Percentiles rank a stretch among this genome's conserved stretches.
Evolutionary conservation across 2,329 filamentous ascomycete species (phyloP).

Genomic region (Aspergillus sp.): DNA sequence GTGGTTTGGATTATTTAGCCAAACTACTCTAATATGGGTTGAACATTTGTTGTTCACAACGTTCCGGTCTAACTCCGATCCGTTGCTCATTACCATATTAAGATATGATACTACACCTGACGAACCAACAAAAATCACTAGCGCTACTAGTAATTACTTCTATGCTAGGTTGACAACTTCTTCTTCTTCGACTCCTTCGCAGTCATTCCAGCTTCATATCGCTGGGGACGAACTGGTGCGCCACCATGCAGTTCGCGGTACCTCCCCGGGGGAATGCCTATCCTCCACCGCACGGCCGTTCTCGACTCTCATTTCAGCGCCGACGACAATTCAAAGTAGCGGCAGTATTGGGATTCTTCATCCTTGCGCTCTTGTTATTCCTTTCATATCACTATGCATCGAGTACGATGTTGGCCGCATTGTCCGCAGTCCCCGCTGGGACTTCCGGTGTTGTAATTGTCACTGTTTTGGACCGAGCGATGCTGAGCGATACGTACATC

Average conservation of each 20-base stretch:
- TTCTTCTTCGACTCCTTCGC: constrained; percentile 1
- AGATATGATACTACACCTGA: constrained; percentile 1
- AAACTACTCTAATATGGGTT: neutral
- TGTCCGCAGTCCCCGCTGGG: constrained; percentile 20
- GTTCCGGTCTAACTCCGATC: constrained; percentile 13
- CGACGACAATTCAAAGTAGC: constrained; percentile 56
- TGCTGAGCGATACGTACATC: constrained; percentile 58
- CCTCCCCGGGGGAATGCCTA: constrained; percentile 77
- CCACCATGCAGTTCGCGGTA: constrained; percentile 76
- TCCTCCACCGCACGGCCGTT: constrained; percentile 59
- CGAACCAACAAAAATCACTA: neutral
- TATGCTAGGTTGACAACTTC: neutral
- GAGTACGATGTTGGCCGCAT: constrained; percentile 18
- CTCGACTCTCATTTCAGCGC: constrained; percentile 38
- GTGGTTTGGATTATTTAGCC: no score
- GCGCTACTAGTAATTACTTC: no score
- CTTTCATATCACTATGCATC: constrained; percentile 39
- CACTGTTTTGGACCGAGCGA: constrained; percentile 66
- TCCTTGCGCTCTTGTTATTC: constrained; percentile 55
- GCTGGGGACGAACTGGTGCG: constrained; percentile 13
- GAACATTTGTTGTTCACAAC: no score
- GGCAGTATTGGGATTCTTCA: constrained; percentile 46
- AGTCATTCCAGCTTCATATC: constrained; percentile 9
- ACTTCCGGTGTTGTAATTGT: constrained; percentile 62
- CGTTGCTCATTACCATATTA: constrained; percentile 13